A percentile compares a stretch with the other conserved stretches of the same genome.
phyloP scores from a whole-genome alignment of 345 rosid genomes.

The Arabidopsis arenosa region DNA sequence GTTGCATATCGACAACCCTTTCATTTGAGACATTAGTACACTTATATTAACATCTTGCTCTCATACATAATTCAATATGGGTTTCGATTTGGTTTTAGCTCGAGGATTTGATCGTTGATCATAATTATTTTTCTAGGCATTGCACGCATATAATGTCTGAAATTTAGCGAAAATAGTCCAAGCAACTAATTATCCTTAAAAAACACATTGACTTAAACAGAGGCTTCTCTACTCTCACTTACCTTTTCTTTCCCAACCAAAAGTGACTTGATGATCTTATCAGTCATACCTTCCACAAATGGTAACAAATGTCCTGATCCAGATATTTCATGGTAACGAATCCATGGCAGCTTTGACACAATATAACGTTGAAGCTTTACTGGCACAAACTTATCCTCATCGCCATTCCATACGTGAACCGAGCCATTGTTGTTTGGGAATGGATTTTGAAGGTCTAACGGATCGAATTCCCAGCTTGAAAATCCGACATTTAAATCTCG shows the following conservation, averaged over 20 bases:
- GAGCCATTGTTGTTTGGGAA: slow-evolving; percentile 59
- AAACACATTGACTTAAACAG: neutral
- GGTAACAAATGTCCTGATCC: slow-evolving; percentile 64
- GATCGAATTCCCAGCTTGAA: slow-evolving; percentile 82
- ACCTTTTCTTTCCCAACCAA: slow-evolving; percentile 34
- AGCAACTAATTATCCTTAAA: neutral
- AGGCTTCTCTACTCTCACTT: slow-evolving; percentile 21
- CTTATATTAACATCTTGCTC: neutral
- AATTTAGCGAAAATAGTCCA: neutral
- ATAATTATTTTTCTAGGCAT: neutral
- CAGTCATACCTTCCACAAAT: slow-evolving; percentile 54
- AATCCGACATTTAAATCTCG: slow-evolving; percentile 68
- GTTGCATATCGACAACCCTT: neutral
- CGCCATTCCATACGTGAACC: slow-evolving; percentile 83
- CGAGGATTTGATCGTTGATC: neutral
- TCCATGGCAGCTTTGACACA: slow-evolving; percentile 56
- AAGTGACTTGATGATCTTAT: slow-evolving; percentile 54
- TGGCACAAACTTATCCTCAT: slow-evolving; percentile 65
- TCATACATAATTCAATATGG: neutral
- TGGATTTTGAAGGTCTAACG: slow-evolving; percentile 64
- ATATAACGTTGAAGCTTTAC: slow-evolving; percentile 56
- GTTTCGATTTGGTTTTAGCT: neutral
- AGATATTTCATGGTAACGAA: slow-evolving; percentile 60
- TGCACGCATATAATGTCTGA: slow-evolving; percentile 2
- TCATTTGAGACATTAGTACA: neutral